A percentile compares a stretch with the other conserved stretches of the same genome.
These are phyloP conservation scores for Penicillium sp. DNA, from an alignment of 2,329 filamentous ascomycete genomes.

Conservation along the genomic window DNA sequence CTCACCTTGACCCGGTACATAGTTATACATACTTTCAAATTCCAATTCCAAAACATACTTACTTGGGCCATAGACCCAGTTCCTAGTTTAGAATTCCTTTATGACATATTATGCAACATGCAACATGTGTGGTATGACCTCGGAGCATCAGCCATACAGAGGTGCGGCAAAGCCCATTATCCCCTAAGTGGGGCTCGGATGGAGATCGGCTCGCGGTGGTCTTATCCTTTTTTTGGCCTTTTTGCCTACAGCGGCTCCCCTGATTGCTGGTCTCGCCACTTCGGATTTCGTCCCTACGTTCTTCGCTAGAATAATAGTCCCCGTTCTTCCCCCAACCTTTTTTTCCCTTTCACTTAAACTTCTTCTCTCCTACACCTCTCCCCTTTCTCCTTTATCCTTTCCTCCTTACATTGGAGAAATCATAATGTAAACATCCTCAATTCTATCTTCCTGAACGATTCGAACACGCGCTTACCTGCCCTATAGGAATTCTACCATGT, in stretches of 20 bases:
- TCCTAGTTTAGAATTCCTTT: no score
- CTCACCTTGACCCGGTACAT: no score
- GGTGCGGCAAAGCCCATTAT: conserved; percentile 8
- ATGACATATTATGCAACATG: background rate
- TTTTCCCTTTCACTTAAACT: background rate
- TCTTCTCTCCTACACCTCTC: background rate
- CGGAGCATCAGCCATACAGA: conserved; percentile 11
- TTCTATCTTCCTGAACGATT: background rate
- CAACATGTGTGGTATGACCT: background rate
- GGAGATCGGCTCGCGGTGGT: conserved; percentile 27
- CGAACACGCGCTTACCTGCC: background rate
- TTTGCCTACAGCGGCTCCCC: background rate
- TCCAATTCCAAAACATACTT: no score
- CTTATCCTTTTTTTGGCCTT: background rate
- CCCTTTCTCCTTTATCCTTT: background rate
- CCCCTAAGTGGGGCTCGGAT: conserved; percentile 21
- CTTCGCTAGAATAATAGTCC: background rate
- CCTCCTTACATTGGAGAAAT: background rate
- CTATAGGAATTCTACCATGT: conserved; percentile 46
- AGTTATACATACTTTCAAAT: no score
- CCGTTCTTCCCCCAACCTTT: background rate
- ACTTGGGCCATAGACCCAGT: no score
- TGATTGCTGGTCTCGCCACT: conserved; percentile 32
- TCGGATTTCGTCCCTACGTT: conserved; percentile 24
- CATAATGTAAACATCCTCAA: background rate